A percentile compares a stretch with the other conserved stretches of the same genome.
phyloP scores from a whole-genome alignment of 352 stramenopile genomes.

The Globisporangium paroecandrum region DNA sequence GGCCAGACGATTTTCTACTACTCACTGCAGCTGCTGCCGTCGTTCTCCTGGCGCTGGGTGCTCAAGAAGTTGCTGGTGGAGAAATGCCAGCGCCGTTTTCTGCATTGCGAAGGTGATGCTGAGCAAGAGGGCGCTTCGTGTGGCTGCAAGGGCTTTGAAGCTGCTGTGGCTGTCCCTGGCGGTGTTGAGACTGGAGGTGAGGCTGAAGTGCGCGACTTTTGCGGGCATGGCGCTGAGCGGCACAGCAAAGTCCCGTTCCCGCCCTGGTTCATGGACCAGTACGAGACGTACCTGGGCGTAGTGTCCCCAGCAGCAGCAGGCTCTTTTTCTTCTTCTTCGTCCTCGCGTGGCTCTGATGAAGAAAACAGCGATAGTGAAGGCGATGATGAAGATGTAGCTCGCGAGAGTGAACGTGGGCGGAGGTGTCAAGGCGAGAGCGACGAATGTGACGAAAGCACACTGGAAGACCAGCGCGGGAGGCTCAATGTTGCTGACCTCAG shows the following conservation, averaged over 20 bases:
- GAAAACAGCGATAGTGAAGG: neutral
- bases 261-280: slow-evolving; percentile 69
- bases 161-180: neutral
- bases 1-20: slow-evolving; percentile 65
- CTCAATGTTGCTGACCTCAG: slow-evolving; percentile 13
- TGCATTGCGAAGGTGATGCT: slow-evolving; percentile 41
- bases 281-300: slow-evolving; percentile 46
- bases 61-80: slow-evolving; percentile 28
- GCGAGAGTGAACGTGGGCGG: neutral
- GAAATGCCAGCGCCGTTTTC: slow-evolving; percentile 36
- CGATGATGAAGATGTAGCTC: neutral
- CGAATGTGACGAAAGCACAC: slow-evolving; percentile 6
- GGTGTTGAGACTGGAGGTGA: neutral
- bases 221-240: slow-evolving; percentile 25
- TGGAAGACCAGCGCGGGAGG: slow-evolving; percentile 22
- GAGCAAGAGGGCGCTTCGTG: slow-evolving; percentile 18
- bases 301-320: neutral
- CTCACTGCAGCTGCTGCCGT: slow-evolving; percentile 45
- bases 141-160: slow-evolving; percentile 64
- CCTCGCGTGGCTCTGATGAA: neutral
- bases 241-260: slow-evolving; percentile 47
- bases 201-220: slow-evolving; percentile 38
- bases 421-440: neutral
- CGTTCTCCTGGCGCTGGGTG: slow-evolving; percentile 40
- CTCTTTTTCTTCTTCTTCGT: neutral